Percentiles rank a stretch among this genome's conserved stretches.
Evolutionary conservation across 495 filamentous ascomycete species (phyloP).

Genomic region (Hyaloscypha bicolor): DNA sequence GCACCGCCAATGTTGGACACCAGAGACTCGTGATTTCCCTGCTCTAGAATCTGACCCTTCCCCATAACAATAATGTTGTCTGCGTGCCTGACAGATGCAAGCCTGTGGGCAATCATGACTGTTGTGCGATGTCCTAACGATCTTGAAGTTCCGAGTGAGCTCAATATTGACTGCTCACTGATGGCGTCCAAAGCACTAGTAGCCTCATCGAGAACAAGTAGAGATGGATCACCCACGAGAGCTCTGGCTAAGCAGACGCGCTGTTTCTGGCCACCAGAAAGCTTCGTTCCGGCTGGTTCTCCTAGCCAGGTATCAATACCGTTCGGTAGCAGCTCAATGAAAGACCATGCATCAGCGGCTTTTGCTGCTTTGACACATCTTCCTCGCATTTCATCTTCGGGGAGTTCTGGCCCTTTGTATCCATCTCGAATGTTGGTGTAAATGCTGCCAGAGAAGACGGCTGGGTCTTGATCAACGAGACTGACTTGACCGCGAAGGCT

Average conservation of each 20-base stretch:
- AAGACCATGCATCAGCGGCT: conserved; percentile 39
- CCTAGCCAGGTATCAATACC: conserved; percentile 57
- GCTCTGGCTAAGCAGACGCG: conserved; percentile 61
- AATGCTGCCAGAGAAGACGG: conserved; percentile 25
- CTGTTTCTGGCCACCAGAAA: conserved; percentile 66
- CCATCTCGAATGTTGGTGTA: conserved; percentile 65
- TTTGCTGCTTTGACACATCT: conserved; percentile 64
- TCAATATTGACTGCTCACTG: conserved; percentile 56
- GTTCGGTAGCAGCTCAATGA: conserved; percentile 49
- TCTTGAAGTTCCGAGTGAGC: conserved; percentile 36
- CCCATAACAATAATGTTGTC: conserved; percentile 79
- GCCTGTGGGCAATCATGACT: conserved; percentile 62
- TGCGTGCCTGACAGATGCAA: conserved; percentile 60
- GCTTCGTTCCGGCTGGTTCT: conserved; percentile 51
- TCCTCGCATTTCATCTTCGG: conserved; percentile 22
- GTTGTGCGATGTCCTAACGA: conserved; percentile 49
- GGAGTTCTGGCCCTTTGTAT: conserved; percentile 30
- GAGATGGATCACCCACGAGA: conserved; percentile 46
- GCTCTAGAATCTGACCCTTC: conserved; percentile 63
- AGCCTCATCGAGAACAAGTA: conserved; percentile 59
- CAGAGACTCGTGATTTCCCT: conserved; percentile 69
- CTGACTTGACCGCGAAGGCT: conserved; percentile 21
- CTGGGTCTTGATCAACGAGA: conserved; percentile 32
- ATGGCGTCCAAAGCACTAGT: conserved; percentile 47
- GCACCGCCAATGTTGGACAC: conserved; percentile 46